phyloP scores from a whole-genome alignment of 371 early-diverging fungal species.

The Mortierella sp. region DNA sequence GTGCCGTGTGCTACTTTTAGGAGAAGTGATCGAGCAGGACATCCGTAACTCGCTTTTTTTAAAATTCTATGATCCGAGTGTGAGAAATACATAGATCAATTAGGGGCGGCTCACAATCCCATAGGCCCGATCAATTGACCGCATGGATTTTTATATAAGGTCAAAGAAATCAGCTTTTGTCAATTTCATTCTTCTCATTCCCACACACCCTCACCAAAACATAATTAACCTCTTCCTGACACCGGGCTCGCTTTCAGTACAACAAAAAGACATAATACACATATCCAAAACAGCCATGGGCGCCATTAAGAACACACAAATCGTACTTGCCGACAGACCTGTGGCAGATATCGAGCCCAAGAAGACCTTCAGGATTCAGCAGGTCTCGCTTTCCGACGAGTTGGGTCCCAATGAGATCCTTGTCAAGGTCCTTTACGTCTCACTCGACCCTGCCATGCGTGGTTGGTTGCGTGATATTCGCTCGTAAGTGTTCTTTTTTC shows the following conservation, averaged over 20 bases:
- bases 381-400: slow-evolving; percentile 47
- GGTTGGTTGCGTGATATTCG: slow-evolving; percentile 60
- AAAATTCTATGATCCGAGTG: background rate
- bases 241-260: background rate
- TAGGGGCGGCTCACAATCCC: slow-evolving; percentile 18
- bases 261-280: background rate
- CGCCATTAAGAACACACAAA: slow-evolving; percentile 51
- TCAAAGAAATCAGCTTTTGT: background rate
- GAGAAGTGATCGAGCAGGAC: background rate
- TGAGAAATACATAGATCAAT: background rate
- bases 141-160: background rate
- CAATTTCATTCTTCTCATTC: background rate
- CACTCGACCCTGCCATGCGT: slow-evolving; percentile 67
- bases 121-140: slow-evolving; percentile 25
- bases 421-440: slow-evolving; percentile 64
- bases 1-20: background rate
- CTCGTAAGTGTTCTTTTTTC: slow-evolving; percentile 37
- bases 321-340: slow-evolving; percentile 52
- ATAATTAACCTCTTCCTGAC: background rate
- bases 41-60: background rate
- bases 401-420: slow-evolving; percentile 60
- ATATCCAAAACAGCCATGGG: slow-evolving; percentile 19
- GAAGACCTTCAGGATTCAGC: slow-evolving; percentile 46
- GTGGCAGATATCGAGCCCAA: slow-evolving; percentile 50
- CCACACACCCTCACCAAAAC: background rate